A percentile compares a stretch with the other conserved stretches of the same genome.
phyloP scores from a whole-genome alignment of 306 rosid genomes.

The Vigna radiata region DNA sequence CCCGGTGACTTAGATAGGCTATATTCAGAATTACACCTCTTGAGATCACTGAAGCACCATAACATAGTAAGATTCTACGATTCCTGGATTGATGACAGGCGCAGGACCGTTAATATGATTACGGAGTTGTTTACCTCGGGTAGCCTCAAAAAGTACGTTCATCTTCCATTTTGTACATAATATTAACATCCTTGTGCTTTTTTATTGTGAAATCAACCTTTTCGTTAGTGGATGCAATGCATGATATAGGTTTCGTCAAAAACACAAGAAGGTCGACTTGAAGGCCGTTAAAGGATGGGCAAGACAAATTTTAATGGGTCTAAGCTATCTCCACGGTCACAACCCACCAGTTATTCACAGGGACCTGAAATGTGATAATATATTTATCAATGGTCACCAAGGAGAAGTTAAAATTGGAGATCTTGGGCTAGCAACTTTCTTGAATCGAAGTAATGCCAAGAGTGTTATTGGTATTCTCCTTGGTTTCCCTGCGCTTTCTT shows the following conservation, averaged over 20 bases:
- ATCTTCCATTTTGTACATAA: background rate
- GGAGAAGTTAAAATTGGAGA: slow-evolving; percentile 67
- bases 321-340: slow-evolving; percentile 57
- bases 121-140: slow-evolving; percentile 24
- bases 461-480: slow-evolving; percentile 19
- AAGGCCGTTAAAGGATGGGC: slow-evolving; percentile 27
- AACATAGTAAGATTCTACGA: slow-evolving; percentile 74
- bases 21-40: slow-evolving; percentile 81
- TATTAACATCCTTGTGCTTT: background rate
- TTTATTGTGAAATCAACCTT: background rate
- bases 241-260: slow-evolving; percentile 2
- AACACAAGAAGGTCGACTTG: slow-evolving; percentile 1
- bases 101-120: background rate
- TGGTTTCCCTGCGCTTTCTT: background rate
- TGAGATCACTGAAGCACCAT: slow-evolving; percentile 69
- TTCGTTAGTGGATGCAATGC: slow-evolving; percentile 12
- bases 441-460: slow-evolving; percentile 5
- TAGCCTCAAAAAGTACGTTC: slow-evolving; percentile 11
- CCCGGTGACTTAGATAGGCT: slow-evolving; percentile 48
- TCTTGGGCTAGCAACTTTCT: slow-evolving; percentile 43
- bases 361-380: slow-evolving; percentile 61
- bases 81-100: slow-evolving; percentile 77
- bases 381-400: slow-evolving; percentile 65
- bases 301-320: slow-evolving; percentile 16
- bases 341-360: slow-evolving; percentile 60